Base-by-base conservation (phyloP, 164 flowering plant genomes). In the Protea cynaroides region DNA sequence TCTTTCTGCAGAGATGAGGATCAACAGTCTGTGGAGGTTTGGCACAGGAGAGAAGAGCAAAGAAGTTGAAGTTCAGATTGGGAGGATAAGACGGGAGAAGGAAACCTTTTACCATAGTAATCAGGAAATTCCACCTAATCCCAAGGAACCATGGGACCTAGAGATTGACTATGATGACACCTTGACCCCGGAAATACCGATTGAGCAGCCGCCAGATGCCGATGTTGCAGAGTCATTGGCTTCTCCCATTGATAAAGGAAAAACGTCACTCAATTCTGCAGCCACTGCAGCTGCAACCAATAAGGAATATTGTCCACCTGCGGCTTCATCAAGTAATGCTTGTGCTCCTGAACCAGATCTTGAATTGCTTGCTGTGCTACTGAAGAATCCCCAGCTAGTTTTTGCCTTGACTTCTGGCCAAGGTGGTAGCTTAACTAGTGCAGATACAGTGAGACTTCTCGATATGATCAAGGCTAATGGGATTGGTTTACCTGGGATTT, bases 111-210 rank as follows among this genome's bases (percentile, higher is more conserved):
- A 90, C 60, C 77, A 70, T 22, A 68, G 69, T 9, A 10, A 54
- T 18, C 77, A 74, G 3, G 90, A 88, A 23, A 84, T 95, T 56
- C 99, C 97, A 15, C 58, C 76, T 1, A 72, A 90, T 63, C 97
- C 99, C 17, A 88, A 76, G 75, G 92, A 83, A 58, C 99, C 99
- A 5, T 95, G 99, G 99, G 99, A 92, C 76, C 62, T 69, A 21
- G 99, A 95, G 71, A 86, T 95, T 81, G 99, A 88, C 76, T 86
- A 80, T 72, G 98, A 95, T 74, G 99, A 95, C 65, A 52, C 85
- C 19, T 74, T 92, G 77, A 95, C 98, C 59, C 87, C 88, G 0
- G 84, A 75, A 76, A 84, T 95, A 62, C 96, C 96, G 24, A 79
- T 66, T 10, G 91, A 92, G 59, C 97, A 88, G 74, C 76, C 72